Evolutionary conservation across 441 rosid species (phyloP), one percentile per base, ranked within the genome.

Genomic region (Arabidopsis lyrata): DNA sequence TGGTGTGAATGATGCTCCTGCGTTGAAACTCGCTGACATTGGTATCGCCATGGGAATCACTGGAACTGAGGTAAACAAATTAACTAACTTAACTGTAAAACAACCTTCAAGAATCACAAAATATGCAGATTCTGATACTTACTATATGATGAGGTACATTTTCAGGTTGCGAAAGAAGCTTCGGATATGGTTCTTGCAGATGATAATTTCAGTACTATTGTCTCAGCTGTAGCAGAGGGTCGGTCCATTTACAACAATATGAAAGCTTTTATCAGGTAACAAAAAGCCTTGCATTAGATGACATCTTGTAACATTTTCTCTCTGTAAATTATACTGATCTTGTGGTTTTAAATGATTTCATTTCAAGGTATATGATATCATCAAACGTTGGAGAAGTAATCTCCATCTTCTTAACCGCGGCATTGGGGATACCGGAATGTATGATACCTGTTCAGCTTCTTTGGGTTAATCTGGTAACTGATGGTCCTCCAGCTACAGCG

Each of bases 21-120:
- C 98, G 7, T 88, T 93, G 60, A 93, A 93, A 82, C 88, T 89
- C 1, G 97, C 97, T 58, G 98, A 93, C 78, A 93, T 89, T 78
- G 98, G 98, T 66, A 81, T 93, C 57, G 92, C 98, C 65, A 93
- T 93, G 98, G 97, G 98, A 78, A 93, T 93, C 55, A 83, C 95
- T 15, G 96, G 98, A 78, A 89, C 97, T 3, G 97, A 93, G 92
- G 98, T 91, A 81, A n/a, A 22, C 1, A 22, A 6, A 18, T 12
- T 3, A 65, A 81, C 54, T 24, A 66, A 50, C 74, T 36, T 22
- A 47, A 66, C 77, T 44, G 59, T 42, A 2, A 62, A 63, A 15
- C 34, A 55, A 22, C 62, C 49, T 32, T 24, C 22, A 13, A 36
- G 5, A 1, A 2, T 14, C 24, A 14, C 14, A 52, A 75, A 57